These are phyloP conservation scores for Capronia americana DNA, from an alignment of 2,329 filamentous ascomycete genomes.

Conservation along the genomic window DNA sequence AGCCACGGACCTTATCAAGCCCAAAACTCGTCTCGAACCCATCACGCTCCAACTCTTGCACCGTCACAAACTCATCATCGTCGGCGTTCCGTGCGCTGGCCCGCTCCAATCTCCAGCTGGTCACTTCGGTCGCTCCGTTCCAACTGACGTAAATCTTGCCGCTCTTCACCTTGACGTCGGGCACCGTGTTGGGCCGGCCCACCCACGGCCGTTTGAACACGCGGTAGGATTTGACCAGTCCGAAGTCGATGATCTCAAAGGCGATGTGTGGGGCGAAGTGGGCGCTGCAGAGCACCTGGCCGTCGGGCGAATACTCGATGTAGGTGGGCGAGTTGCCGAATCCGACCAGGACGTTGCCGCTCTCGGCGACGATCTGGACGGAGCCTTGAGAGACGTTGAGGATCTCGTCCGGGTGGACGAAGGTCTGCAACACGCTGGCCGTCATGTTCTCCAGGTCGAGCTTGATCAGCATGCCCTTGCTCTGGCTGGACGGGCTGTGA, in stretches of 20 bases:
- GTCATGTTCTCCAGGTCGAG: conserved; percentile 53
- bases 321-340: conserved; percentile 59
- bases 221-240: conserved; percentile 60
- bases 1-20: conserved; percentile 14
- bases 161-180: conserved; percentile 40
- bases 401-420: conserved; percentile 48
- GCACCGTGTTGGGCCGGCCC: conserved; percentile 52
- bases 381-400: conserved; percentile 51
- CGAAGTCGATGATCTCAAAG: conserved; percentile 47
- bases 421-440: conserved; percentile 50
- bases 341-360: conserved; percentile 55
- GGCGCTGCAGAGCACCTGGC: conserved; percentile 59
- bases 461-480: conserved; percentile 53
- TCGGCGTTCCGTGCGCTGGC: conserved; percentile 5
- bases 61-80: conserved; percentile 28
- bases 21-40: conserved; percentile 35
- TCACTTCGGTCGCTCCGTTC: conserved; percentile 55
- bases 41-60: conserved; percentile 26
- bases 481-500: conserved; percentile 41
- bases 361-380: conserved; percentile 49
- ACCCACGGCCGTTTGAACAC: conserved; percentile 62
- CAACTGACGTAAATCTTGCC: conserved; percentile 50
- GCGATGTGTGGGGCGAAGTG: conserved; percentile 53
- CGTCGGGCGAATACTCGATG: conserved; percentile 54
- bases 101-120: conserved; percentile 32